Percentiles rank a stretch among this genome's conserved stretches.
Evolutionary conservation across 768 basidiomycete genomes (phyloP).

Genomic region (Gelatoporia subvermispora): DNA sequence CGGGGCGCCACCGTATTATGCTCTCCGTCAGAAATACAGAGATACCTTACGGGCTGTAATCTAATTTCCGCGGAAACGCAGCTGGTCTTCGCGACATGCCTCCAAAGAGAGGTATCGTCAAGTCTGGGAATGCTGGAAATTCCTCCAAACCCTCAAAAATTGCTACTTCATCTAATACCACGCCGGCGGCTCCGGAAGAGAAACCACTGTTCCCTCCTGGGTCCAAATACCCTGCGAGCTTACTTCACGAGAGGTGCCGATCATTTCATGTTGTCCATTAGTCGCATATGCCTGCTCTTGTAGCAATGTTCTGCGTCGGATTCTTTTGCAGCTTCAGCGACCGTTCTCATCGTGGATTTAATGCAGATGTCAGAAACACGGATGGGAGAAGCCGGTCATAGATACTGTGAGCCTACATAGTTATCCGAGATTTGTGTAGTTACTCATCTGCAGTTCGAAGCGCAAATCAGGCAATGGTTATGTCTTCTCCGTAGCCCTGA

Average conservation of each 20-base stretch:
- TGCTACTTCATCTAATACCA: constrained; percentile 4
- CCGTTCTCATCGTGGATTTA: constrained; percentile 1
- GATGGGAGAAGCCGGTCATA: constrained; percentile 83
- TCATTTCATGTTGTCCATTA: not conserved
- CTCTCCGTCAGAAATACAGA: no score
- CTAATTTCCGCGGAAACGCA: no score
- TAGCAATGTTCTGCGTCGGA: not conserved
- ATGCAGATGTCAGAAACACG: constrained; percentile 77
- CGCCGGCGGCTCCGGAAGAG: constrained; percentile 27
- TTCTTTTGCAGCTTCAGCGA: no score
- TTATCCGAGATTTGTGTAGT: constrained; percentile 4
- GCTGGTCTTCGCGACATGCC: no score
- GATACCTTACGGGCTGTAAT: no score
- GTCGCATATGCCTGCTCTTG: not conserved
- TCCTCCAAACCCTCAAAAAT: constrained; percentile 50
- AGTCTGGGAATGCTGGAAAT: constrained; percentile 88
- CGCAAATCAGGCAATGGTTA: constrained; percentile 44
- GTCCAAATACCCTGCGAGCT: constrained; percentile 75
- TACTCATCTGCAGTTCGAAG: constrained; percentile 24
- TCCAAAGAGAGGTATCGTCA: constrained; percentile 72
- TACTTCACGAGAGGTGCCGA: constrained; percentile 72
- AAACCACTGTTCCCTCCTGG: constrained; percentile 77
- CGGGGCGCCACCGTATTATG: no score
- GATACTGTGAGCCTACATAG: constrained; percentile 51
- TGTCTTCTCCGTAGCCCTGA: constrained; percentile 67